Evolutionary conservation across 192 early-diverging fungal species (phyloP), one percentile per base, ranked within the genome.

Genomic region (Umbelopsis sp.): DNA sequence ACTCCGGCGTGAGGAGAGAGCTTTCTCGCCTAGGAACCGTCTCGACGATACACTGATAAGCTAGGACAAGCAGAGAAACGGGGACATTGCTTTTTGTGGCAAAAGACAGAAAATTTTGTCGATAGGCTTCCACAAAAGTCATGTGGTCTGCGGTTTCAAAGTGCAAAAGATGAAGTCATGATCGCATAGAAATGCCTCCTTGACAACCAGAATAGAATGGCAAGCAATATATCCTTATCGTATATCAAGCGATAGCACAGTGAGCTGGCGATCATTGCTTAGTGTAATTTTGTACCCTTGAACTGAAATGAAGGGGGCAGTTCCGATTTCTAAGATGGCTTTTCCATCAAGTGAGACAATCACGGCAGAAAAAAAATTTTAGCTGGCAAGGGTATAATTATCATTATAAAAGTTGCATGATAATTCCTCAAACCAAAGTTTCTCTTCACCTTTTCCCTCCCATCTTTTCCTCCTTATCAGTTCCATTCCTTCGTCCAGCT

Each of bases 401-500:
- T 41, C 27, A 30, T 16, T 61, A 61, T 61, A 61, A 61, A 61
- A 61, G 30, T 41, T 41, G 25, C 13, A n/a, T 33, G 27, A 15
- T 2, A 2, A 13, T 35, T 35, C 23, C 11, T 30, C 12, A 61
- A 61, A 61, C 30, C 11, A 27, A 64, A 37, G 11, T 52, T 52
- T 47, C 51, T 46, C 37, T 61, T 53, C 53, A 45, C 46, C 53
- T 71, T 71, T 71, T 55, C 44, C 45, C 67, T 71, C 64, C 9
- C 25, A n/a, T 35, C 66, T 45, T 66, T 46, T 66, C 13, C 67
- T 25, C 65, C 52, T 46, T 55, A 27, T 47, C 52, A 11, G 53
- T 66, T 45, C 50, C 46, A 23, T 53, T 53, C 45, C 66, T 37
- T 67, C 23, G 70, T 51, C 50, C 68, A 55, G 49, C 45, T 49